A percentile compares a stretch with the other conserved stretches of the same genome.
Conservation (phyloP, 768 basidiomycete species). For the Boletus rubescentipes region DNA sequence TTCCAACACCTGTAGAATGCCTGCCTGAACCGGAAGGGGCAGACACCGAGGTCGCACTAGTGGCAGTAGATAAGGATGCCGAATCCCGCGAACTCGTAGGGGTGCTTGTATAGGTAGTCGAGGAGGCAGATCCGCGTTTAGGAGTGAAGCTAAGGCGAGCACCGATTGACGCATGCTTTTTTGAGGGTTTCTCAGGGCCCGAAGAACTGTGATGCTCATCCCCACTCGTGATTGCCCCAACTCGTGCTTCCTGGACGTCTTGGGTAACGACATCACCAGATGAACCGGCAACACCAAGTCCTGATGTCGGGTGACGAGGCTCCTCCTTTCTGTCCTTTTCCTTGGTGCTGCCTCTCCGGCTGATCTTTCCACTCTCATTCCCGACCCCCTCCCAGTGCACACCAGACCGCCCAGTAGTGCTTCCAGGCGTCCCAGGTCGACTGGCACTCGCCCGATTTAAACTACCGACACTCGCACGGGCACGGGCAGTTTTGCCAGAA, state of each 20-base stretch:
- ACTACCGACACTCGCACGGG: constrained; percentile 75
- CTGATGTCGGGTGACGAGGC: constrained; percentile 24
- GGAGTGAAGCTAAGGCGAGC: constrained; percentile 75
- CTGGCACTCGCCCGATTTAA: constrained; percentile 65
- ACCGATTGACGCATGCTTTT: constrained; percentile 56
- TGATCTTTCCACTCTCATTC: constrained; percentile 35
- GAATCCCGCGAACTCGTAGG: constrained; percentile 87
- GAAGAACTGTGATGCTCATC: constrained; percentile 53
- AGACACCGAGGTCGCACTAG: constrained; percentile 76
- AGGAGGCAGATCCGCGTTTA: constrained; percentile 88
- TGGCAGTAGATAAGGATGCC: constrained; percentile 73
- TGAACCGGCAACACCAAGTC: constrained; percentile 38
- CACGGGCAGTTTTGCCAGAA: constrained; percentile 69
- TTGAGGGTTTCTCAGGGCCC: constrained; percentile 61
- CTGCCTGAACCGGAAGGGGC: constrained; percentile 59
- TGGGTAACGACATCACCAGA: constrained; percentile 31
- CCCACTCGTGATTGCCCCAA: constrained; percentile 48
- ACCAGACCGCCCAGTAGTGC: constrained; percentile 46
- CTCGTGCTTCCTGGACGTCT: constrained; percentile 44
- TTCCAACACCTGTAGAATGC: constrained; percentile 61
- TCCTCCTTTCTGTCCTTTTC: constrained; percentile 48
- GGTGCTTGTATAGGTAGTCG: constrained; percentile 80
- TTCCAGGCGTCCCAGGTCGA: constrained; percentile 72
- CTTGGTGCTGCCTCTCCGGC: constrained; percentile 38
- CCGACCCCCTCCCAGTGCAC: constrained; percentile 77